Evolutionary conservation across 2,329 filamentous ascomycete species (phyloP), one percentile per base, ranked within the genome.

Genomic region (Colletotrichum camelliae): DNA sequence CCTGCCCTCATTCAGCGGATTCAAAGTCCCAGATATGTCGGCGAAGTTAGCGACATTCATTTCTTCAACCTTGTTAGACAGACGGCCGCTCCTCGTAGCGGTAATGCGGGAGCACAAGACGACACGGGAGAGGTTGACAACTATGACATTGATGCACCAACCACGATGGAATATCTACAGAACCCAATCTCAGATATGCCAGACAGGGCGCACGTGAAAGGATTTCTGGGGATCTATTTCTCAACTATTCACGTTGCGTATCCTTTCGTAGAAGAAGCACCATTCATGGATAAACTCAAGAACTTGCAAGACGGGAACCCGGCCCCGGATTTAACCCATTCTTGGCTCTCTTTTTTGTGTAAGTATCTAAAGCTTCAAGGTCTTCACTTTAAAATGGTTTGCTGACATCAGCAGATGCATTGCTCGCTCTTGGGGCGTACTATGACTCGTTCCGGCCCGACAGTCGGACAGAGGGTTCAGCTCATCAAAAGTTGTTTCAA

Each of bases 11-110:
- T 61, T 0, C 29, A 35, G 4, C 31, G 58, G 1, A n/a, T 61
- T 10, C 58, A 61, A 61, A 61, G 58, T 21, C 58, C 58, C 4
- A 61, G 58, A 61, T 61, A 35, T 35, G 31, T 61, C 21, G 58
- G 58, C n/a, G 58, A 61, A 33, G 58, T 61, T 6, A 61, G 58
- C n/a, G 58, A 35, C 29, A 61, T 61, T 3, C 29, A 61, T 61
- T 61, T 61, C 29, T 35, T 61, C 0, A 61, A 61, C 18, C 15
- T 61, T n/a, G 58, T 61, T 4, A 35, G 29, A 16, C 58, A 61
- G 4, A 61, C 58, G 7, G 58, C 58, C 2, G 18, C 58, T 15
- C 29, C 58, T 61, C 29, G 16, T 33, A 4, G 29, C 10, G 27
- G 31, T 2, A 16, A 21, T n/a, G n/a, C 7, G 10, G 55, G 13